phyloP scores from a whole-genome alignment of 805 yeast genomes.

The Wickerhamiella sorbophila region DNA sequence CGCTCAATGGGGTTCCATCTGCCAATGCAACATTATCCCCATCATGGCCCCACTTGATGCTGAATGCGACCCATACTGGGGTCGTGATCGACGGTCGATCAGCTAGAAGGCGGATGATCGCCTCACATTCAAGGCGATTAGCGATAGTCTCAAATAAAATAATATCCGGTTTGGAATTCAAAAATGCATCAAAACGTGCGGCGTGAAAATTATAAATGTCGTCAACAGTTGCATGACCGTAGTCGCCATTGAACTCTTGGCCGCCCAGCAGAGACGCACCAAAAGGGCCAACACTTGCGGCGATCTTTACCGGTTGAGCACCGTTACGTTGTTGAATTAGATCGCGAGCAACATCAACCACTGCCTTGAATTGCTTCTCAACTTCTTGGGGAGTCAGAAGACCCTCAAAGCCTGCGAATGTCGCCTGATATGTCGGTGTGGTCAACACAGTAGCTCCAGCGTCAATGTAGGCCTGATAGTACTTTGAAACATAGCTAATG shows the following conservation, averaged over 20 bases:
- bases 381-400: neutral
- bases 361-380: conserved; percentile 1
- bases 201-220: conserved; percentile 38
- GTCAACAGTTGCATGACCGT: conserved; percentile 29
- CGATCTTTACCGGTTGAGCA: conserved; percentile 22
- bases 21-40: conserved; percentile 23
- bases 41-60: conserved; percentile 27
- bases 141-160: conserved; percentile 67
- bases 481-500: conserved; percentile 31
- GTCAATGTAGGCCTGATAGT: conserved; percentile 38
- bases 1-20: conserved; percentile 35
- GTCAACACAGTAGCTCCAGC: conserved; percentile 43
- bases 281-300: conserved; percentile 65
- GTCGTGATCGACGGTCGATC: conserved; percentile 10
- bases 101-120: conserved; percentile 31
- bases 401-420: conserved; percentile 28
- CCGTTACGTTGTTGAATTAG: conserved; percentile 13
- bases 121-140: conserved; percentile 39
- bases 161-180: conserved; percentile 31
- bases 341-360: conserved; percentile 19
- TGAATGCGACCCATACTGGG: conserved; percentile 31
- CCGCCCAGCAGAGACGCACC: conserved; percentile 59
- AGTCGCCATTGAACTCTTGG: conserved; percentile 61
- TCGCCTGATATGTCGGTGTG: conserved; percentile 49
- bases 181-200: conserved; percentile 31